Percentiles rank a stretch among this genome's conserved stretches.
phyloP scores from a whole-genome alignment of 768 basidiomycete genomes.

The Amylocystis lapponica region DNA sequence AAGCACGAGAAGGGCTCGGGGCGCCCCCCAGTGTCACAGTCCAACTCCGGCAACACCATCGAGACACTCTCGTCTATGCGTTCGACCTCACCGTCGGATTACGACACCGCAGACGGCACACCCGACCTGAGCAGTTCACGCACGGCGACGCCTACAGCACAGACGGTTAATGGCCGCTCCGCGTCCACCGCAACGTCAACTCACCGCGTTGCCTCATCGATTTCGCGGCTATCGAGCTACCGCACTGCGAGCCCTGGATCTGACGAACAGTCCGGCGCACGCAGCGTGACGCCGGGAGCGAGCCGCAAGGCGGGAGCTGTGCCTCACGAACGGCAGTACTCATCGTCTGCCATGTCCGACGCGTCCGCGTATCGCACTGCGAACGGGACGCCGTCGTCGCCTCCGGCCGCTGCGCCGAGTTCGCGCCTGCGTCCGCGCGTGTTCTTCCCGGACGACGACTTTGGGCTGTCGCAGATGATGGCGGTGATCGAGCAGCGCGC shows the following conservation, averaged over 20 bases:
- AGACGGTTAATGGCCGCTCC: constrained; percentile 9
- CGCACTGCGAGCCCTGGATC: constrained; percentile 23
- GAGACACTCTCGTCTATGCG: constrained; percentile 24
- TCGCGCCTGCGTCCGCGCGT: constrained; percentile 30
- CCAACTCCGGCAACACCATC: constrained; percentile 14
- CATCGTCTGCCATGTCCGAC: constrained; percentile 71
- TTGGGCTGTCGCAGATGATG: constrained; percentile 83
- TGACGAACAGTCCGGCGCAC: constrained; percentile 9
- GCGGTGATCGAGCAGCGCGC: constrained; percentile 74
- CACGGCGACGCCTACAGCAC: constrained; percentile 21
- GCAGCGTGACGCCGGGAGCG: constrained; percentile 37
- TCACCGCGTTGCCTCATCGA: constrained; percentile 22
- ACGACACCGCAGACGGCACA: constrained; percentile 35
- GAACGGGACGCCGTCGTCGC: constrained; percentile 12
- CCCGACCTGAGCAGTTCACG: constrained; percentile 27
- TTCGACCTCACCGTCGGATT: constrained; percentile 44
- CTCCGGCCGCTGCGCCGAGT: constrained; percentile 4
- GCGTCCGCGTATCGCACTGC: constrained; percentile 38
- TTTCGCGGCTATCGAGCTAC: constrained; percentile 24
- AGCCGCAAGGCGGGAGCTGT: constrained; percentile 2
- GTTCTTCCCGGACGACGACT: constrained; percentile 70
- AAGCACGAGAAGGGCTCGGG: constrained; percentile 50
- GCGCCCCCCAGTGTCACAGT: constrained; percentile 17
- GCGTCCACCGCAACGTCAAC: constrained; percentile 10
- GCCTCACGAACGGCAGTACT: constrained; percentile 49